Evolutionary conservation across 768 basidiomycete genomes (phyloP).

Genomic region (Mycena filopes): DNA sequence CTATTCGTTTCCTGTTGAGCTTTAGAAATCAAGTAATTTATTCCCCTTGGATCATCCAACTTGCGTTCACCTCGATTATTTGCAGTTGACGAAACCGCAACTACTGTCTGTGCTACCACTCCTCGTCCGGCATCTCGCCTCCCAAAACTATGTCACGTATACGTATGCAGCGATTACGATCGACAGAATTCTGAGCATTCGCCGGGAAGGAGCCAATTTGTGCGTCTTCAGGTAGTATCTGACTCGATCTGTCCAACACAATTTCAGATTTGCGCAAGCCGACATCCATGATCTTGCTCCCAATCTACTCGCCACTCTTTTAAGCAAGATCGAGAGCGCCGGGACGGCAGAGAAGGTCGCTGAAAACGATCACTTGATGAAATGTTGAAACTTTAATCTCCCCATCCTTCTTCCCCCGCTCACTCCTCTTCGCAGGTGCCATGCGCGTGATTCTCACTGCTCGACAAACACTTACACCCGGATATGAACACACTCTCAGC

Average conservation of each 20-base stretch:
- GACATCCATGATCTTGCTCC: conserved; percentile 90
- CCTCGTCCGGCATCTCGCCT: conserved; percentile 83
- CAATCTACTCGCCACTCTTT: conserved; percentile 73
- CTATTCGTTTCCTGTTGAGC: conserved; percentile 93
- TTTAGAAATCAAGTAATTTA: conserved; percentile 89
- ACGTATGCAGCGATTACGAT: conserved; percentile 99
- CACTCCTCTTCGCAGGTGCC: conserved; percentile 63
- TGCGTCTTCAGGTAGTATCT: conserved; percentile 54
- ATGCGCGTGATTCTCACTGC: conserved; percentile 96
- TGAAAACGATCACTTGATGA: conserved; percentile 98
- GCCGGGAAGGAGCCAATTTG: conserved; percentile 79
- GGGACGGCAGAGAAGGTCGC: conserved; percentile 91
- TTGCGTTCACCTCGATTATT: not conserved
- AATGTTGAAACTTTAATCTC: conserved; percentile 58
- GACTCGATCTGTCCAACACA: conserved; percentile 1
- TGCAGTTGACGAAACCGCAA: conserved; percentile 91
- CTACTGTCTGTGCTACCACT: conserved; percentile 90
- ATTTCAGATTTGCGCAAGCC: conserved; percentile 80
- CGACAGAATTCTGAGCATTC: conserved; percentile 93
- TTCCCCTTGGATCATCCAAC: not conserved
- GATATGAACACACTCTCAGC: conserved; percentile 70
- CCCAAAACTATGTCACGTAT: conserved; percentile 90
- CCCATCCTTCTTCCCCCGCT: conserved; percentile 7
- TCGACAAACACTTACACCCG: conserved; percentile 77
- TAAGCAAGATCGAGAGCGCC: conserved; percentile 82